Conservation (phyloP, 116 monocot species). For the Papilionanthe hybrid region DNA sequence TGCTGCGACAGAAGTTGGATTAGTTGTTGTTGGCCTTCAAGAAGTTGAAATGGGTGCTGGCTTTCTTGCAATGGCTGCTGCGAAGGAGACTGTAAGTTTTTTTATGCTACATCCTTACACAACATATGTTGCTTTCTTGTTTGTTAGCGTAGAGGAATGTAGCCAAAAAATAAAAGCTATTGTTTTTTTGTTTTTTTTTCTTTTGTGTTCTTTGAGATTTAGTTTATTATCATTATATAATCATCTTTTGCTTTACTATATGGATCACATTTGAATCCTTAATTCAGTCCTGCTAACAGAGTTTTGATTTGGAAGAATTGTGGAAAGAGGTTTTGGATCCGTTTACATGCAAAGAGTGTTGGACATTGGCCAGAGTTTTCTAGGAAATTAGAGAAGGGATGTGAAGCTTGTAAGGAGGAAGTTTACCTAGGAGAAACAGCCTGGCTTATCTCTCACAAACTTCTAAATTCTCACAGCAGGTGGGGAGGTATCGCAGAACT, state of each 20-base stretch:
- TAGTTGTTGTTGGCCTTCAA: conserved; percentile 73
- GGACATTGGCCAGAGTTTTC: too few relatives aligned
- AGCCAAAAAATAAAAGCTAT: too few relatives aligned
- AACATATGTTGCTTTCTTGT: neutral
- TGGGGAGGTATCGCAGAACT: too few relatives aligned
- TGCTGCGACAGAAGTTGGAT: conserved; percentile 54
- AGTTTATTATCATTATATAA: neutral
- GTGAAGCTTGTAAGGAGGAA: too few relatives aligned
- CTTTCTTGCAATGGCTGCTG: conserved; percentile 71
- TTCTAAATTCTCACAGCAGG: too few relatives aligned
- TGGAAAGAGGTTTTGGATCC: too few relatives aligned
- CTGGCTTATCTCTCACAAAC: too few relatives aligned
- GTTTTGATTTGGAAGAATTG: too few relatives aligned
- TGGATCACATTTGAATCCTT: neutral
- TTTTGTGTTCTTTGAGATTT: neutral
- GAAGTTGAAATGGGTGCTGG: conserved; percentile 93
- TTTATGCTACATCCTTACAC: neutral
- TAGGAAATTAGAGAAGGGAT: too few relatives aligned
- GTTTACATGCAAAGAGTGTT: too few relatives aligned
- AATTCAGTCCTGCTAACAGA: neutral
- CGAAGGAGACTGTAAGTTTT: conserved; percentile 75
- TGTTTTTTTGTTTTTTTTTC: neutral
- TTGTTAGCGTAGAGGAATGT: neutral
- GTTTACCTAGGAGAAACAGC: too few relatives aligned
- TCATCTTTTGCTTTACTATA: neutral